phyloP scores from a whole-genome alignment of 2,329 filamentous ascomycete species.

The Apiospora aurea region DNA sequence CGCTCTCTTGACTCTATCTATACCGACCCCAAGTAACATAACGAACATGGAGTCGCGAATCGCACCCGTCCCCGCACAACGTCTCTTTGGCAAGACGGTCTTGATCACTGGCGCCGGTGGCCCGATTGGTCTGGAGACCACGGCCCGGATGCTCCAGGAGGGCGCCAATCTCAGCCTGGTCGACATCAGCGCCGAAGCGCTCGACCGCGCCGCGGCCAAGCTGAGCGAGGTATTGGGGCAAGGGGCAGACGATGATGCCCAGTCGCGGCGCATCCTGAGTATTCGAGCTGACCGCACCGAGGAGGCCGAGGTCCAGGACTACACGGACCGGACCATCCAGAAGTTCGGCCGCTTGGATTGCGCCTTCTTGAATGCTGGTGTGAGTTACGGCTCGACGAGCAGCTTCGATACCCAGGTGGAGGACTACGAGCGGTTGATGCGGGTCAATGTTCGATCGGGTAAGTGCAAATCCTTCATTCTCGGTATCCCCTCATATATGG shows the following conservation, averaged over 20 bases:
- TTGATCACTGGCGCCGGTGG: not conserved
- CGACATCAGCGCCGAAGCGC: constrained; percentile 39
- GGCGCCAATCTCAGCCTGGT: constrained; percentile 46
- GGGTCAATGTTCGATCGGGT: constrained; percentile 47
- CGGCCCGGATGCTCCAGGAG: constrained; percentile 43
- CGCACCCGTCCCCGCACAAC: not conserved
- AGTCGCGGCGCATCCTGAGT: constrained; percentile 39
- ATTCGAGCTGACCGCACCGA: constrained; percentile 44
- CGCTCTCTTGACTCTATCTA: not conserved
- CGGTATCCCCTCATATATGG: no score
- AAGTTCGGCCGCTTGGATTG: constrained; percentile 30
- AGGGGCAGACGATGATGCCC: constrained; percentile 33
- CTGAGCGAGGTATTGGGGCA: not conserved
- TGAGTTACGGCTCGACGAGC: constrained; percentile 36
- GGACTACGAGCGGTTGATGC: constrained; percentile 45
- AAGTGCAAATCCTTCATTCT: constrained; percentile 30
- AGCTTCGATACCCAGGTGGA: constrained; percentile 46
- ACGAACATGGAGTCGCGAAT: not conserved
- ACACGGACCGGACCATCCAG: constrained; percentile 26
- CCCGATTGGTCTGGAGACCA: constrained; percentile 23
- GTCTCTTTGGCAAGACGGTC: not conserved
- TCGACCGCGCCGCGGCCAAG: constrained; percentile 20
- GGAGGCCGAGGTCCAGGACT: constrained; percentile 38
- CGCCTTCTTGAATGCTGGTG: constrained; percentile 29
- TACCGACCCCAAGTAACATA: not conserved